Evolutionary conservation across 1,284 basidiomycete species (phyloP).

Genomic region (Malassezia psittaci): DNA sequence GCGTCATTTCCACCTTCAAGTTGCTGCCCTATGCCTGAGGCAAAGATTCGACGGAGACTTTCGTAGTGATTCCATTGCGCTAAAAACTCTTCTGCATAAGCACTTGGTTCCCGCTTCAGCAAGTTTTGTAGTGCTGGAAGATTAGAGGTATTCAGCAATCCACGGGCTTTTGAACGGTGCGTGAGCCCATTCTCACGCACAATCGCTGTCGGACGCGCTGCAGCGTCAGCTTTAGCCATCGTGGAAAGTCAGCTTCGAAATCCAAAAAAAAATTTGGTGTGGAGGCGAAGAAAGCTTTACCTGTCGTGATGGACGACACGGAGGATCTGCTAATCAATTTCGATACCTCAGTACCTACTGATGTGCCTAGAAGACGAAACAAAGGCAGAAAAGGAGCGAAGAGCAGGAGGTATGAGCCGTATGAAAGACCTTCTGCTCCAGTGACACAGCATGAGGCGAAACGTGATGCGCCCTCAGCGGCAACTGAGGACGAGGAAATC

Average conservation of each 20-base stretch:
- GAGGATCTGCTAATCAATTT: conserved; percentile 45
- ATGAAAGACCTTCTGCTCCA: not conserved
- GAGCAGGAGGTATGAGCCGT: not conserved
- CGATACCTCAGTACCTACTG: conserved; percentile 19
- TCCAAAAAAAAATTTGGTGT: conserved; percentile 5
- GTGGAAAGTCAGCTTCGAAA: not conserved
- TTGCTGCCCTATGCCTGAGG: conserved; percentile 27
- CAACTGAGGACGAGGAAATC: not conserved
- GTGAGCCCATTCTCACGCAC: conserved; percentile 35
- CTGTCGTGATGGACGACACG: conserved; percentile 28
- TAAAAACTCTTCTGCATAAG: conserved; percentile 92
- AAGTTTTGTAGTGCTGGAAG: conserved; percentile 75
- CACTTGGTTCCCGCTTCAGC: conserved; percentile 78
- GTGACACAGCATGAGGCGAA: not conserved
- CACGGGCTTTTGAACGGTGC: conserved; percentile 39
- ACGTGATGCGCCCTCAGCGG: not conserved
- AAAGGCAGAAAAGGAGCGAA: not conserved
- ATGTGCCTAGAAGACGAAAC: not conserved
- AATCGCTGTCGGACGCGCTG: conserved; percentile 20
- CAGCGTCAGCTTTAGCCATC: not conserved
- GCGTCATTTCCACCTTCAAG: conserved; percentile 8
- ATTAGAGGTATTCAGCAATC: conserved; percentile 49
- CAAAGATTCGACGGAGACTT: conserved; percentile 72
- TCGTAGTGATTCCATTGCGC: conserved; percentile 97
- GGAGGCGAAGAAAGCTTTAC: not conserved